phyloP scores from a whole-genome alignment of 768 basidiomycete genomes.

The Nidularia sp. region DNA sequence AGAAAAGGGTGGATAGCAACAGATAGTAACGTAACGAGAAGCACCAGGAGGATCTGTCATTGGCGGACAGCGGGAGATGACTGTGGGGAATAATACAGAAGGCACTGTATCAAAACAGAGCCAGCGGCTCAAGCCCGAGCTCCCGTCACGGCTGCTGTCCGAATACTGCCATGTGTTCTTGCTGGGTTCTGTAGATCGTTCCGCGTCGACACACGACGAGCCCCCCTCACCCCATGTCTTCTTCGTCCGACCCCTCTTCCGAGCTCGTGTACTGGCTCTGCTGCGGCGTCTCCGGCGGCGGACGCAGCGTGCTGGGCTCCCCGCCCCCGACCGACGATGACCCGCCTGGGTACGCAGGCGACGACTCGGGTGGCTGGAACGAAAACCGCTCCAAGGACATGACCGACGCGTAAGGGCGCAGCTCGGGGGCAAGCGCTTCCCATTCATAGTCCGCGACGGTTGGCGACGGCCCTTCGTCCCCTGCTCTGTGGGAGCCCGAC shows the following conservation, averaged over 20 bases:
- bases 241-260: conserved; percentile 27
- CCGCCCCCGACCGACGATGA: conserved; percentile 10
- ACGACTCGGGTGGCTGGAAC: conserved; percentile 20
- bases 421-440: conserved; percentile 22
- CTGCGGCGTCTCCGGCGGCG: conserved; percentile 14
- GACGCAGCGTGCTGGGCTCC: conserved; percentile 3
- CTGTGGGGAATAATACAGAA: conserved; percentile 34
- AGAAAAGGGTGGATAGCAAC: conserved; percentile 49
- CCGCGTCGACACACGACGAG: background rate
- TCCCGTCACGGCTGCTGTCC: background rate
- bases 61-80: conserved; percentile 30
- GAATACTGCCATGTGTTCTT: background rate
- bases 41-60: conserved; percentile 35
- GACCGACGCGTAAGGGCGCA: conserved; percentile 25
- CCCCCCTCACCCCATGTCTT: conserved; percentile 4
- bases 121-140: background rate
- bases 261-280: conserved; percentile 28
- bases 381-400: conserved; percentile 22
- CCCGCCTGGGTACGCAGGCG: conserved; percentile 8
- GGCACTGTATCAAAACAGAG: conserved; percentile 15
- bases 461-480: conserved; percentile 8
- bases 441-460: conserved; percentile 14
- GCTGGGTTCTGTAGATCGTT: background rate
- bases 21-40: conserved; percentile 39
- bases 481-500: background rate